These are phyloP conservation scores for Aquanectria penicillioides DNA, from an alignment of 2,329 filamentous ascomycete genomes.

Conservation along the genomic window DNA sequence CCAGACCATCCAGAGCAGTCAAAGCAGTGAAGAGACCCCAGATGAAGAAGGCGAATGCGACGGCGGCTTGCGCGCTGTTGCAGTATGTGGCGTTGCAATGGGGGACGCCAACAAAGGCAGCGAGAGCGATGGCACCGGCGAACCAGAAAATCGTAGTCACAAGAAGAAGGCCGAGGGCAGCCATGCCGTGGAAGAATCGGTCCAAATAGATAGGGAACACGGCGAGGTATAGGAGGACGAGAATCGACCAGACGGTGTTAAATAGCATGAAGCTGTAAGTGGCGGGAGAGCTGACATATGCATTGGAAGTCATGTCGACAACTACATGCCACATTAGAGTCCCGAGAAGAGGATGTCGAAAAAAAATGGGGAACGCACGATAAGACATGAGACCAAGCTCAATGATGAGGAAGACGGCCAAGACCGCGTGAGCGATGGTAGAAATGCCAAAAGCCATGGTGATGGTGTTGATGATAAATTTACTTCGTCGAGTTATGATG, in stretches of 20 bases:
- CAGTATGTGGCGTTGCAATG: conserved; percentile 66
- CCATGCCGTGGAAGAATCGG: conserved; percentile 69
- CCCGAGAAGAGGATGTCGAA: conserved; percentile 2
- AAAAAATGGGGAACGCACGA: conserved; percentile 57
- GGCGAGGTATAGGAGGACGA: conserved; percentile 76
- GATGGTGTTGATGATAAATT: too few relatives aligned
- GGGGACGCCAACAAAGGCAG: conserved; percentile 68
- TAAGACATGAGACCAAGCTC: conserved; percentile 81
- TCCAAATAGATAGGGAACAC: conserved; percentile 72
- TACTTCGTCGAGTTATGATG: background rate
- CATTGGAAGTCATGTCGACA: conserved; percentile 48
- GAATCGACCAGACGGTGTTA: conserved; percentile 77
- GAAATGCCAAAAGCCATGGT: conserved; percentile 65
- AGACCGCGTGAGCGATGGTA: conserved; percentile 71
- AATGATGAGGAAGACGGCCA: conserved; percentile 76
- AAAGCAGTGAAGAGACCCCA: conserved; percentile 64
- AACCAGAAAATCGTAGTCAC: conserved; percentile 92
- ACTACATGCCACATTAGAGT: conserved; percentile 26
- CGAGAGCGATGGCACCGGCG: conserved; percentile 82
- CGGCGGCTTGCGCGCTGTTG: conserved; percentile 68
- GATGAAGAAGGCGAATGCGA: conserved; percentile 73
- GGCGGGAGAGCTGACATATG: conserved; percentile 54
- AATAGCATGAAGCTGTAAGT: conserved; percentile 84
- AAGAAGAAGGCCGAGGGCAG: conserved; percentile 73
- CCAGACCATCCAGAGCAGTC: conserved; percentile 57